phyloP scores from a whole-genome alignment of 371 early-diverging fungal genomes.

The Cladochytrium tenue region DNA sequence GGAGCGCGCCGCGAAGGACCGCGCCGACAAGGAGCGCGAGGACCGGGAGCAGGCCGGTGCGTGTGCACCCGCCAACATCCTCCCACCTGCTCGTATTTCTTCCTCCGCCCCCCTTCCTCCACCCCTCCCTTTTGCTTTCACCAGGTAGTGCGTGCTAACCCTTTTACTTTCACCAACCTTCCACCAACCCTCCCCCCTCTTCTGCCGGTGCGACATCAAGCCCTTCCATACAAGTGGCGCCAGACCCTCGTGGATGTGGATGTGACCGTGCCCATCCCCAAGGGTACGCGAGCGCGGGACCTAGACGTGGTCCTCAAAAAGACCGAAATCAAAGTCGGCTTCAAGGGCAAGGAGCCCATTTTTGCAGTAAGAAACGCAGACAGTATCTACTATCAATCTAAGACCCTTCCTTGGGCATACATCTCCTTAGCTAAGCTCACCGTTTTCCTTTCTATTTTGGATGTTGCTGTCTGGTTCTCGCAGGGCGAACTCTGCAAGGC shows the following conservation, averaged over 20 bases:
- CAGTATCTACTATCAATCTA: not conserved
- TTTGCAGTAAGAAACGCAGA: conserved; percentile 56
- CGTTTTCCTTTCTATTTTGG: too few relatives aligned
- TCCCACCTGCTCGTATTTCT: not conserved
- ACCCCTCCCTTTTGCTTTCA: too few relatives aligned
- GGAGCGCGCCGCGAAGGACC: not conserved
- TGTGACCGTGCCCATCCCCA: conserved; percentile 71
- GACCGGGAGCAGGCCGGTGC: not conserved
- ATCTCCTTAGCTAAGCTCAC: too few relatives aligned
- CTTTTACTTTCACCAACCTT: not conserved
- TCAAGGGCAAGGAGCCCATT: conserved; percentile 76
- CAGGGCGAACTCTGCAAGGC: conserved; percentile 74
- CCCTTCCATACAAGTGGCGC: conserved; percentile 75
- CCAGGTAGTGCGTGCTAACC: not conserved
- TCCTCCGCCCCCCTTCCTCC: not conserved
- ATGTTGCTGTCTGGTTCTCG: not conserved
- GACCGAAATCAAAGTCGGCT: conserved; percentile 66
- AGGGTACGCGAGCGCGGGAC: conserved; percentile 73
- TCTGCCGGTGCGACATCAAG: conserved; percentile 33
- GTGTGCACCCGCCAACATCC: not conserved
- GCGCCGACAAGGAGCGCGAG: not conserved
- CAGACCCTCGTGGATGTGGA: conserved; percentile 88
- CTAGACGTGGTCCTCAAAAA: conserved; percentile 70
- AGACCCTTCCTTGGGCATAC: too few relatives aligned
- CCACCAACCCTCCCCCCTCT: conserved; percentile 5